Conservation (phyloP, 345 rosid genomes). For the Acer yangbiense region DNA sequence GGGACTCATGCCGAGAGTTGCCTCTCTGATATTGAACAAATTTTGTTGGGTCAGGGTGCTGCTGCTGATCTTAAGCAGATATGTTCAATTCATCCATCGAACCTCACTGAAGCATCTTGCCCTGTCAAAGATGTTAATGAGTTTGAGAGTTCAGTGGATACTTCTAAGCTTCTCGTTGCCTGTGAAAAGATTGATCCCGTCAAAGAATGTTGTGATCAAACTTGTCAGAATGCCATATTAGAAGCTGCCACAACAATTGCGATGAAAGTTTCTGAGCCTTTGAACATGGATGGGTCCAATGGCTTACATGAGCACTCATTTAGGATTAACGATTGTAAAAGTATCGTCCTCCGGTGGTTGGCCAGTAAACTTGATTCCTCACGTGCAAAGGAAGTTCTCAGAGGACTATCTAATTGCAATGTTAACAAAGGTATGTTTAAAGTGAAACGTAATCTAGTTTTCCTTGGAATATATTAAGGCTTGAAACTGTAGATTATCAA, state of each 20-base stretch:
- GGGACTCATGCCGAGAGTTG: constrained; percentile 67
- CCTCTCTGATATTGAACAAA: constrained; percentile 79
- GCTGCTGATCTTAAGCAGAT: constrained; percentile 48
- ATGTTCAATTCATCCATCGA: constrained; percentile 63
- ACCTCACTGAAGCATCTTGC: constrained; percentile 84
- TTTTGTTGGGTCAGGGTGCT: constrained; percentile 81
- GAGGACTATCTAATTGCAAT: constrained; percentile 85
- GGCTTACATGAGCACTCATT: constrained; percentile 56
- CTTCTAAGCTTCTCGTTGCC: constrained; percentile 72
- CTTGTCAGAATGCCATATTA: constrained; percentile 78
- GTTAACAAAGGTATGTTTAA: constrained; percentile 70
- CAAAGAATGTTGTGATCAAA: constrained; percentile 84
- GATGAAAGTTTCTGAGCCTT: constrained; percentile 51
- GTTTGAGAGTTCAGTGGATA: constrained; percentile 68
- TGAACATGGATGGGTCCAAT: constrained; percentile 32
- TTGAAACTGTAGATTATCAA: background rate
- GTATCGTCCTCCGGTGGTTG: constrained; percentile 79
- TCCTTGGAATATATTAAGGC: background rate
- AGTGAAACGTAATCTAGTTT: background rate
- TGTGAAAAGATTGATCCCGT: constrained; percentile 84
- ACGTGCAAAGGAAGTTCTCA: constrained; percentile 70
- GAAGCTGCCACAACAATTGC: constrained; percentile 81
- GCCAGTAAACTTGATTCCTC: constrained; percentile 71
- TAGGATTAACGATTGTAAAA: constrained; percentile 71
- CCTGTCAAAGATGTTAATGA: constrained; percentile 72